Base-by-base conservation (phyloP, 768 basidiomycete genomes). In the Neoboletus magnificus region DNA sequence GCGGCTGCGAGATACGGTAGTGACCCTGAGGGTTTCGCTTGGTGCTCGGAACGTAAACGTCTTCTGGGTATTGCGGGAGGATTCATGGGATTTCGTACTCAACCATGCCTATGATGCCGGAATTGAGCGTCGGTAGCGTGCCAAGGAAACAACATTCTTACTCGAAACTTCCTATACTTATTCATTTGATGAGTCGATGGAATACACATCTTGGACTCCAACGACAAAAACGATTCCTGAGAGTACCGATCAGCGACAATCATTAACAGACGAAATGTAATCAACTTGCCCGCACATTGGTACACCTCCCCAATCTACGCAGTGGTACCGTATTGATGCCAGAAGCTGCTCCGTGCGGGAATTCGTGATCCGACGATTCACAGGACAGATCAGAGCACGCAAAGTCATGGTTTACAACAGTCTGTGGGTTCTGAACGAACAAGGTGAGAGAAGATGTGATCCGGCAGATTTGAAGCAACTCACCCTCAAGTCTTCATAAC, bases 401-500 rank as follows among this genome's bases (percentile, higher is more conserved):
- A 20, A 27, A n/a, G 11, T 25, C 50, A n/a, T 15, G 20, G n/a
- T 27, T 37, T 32, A 32, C 40, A 1, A 47, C 18, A 25, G 36
- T 35, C 50, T 59, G 50, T 7, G n/a, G 8, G 20, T 46, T 49
- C 49, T 55, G 16, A 25, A 5, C 23, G 5, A 44, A 30, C 13
- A 22, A 10, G 8, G 20, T 63, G 15, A 56, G 36, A 8, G 20
- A 44, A 47, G 3, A 20, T 18, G 9, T 5, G 1, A 30, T 29
- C 29, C 4, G 20, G 23, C 36, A 23, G 11, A 25, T 13, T 35
- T 23, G 11, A 30, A 48, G 16, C 12, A 33, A 32, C 50, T 18
- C 39, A 58, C 65, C 50, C 52, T 67, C 33, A 66, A 22, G 45
- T 68, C 55, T 32, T 66, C 63, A 45, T 58, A 56, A 27, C 18